Evolutionary conservation across 768 basidiomycete genomes (phyloP), one percentile per base, ranked within the genome.

Genomic region (Suillus bovinus): DNA sequence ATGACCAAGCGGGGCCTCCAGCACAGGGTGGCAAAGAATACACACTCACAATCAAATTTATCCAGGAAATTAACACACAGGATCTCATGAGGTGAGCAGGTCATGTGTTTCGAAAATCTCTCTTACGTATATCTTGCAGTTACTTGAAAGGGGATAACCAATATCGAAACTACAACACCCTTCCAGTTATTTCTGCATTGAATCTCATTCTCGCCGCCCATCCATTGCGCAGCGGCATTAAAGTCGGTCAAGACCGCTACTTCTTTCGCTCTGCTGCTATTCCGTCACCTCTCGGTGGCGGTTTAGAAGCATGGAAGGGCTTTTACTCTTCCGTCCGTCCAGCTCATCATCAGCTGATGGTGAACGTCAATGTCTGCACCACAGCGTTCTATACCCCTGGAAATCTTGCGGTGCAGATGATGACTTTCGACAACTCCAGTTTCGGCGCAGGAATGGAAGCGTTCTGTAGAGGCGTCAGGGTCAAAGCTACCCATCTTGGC

Each of bases 401-500:
- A 2, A 82, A 81, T 34, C 68, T 85, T 6, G 82, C 81, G 17
- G 68, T 67, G 8, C 74, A 79, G 3, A 76, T 86, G 75, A 58
- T 75, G 16, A 70, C 70, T 11, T 84, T 84, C 68, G 65, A 69
- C 29, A 67, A 78, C 1, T 79, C 81, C 5, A 86, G 82, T 63
- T 87, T 84, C 64, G 85, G 86, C 14, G 90, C 85, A 4, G 82
- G 86, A 29, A 69, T 80, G 38, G 78, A 78, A n/a, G 83, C 75
- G 0, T 93, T 91, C 65, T 87, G 84, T 44, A 85, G 80, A 63
- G 83, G 89, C 9, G 81, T 93, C 3, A 79, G 92, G 42, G 77
- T 94, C 53, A 80, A 79, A 70, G 85, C 90, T 1, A 81, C 72
- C 2, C 91, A 93, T 73, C 79, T 94, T 16, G 85, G 86, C n/a